Base-by-base conservation (phyloP, 176 grass and related monocot species). In the Triticum aestivum region DNA sequence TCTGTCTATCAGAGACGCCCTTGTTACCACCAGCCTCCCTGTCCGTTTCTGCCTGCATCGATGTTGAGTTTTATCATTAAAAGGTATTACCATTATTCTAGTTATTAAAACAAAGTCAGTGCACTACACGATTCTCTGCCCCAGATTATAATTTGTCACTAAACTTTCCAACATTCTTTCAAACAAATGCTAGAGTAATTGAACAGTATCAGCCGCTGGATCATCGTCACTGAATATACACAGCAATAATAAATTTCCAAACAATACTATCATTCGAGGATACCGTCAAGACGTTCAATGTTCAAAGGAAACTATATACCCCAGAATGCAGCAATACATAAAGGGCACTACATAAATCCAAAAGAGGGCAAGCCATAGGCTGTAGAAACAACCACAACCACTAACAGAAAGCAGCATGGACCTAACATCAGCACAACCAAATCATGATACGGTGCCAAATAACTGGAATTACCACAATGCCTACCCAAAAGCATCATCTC, bases 1-100 rank as follows among this genome's bases (percentile, higher is more conserved):
- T 99, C 82, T 99, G 94, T 65, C 89, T 96, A 85, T 99, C 94
- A 33, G 97, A 99, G 33, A 99, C 90, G 17, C 94, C 94, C 83
- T 94, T 99, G 72, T 94, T 99, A 62, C 88, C 90, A 81, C 97
- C 97, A 0, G 97, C 97, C 84, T 99, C 97, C 73, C 87, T 81
- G 39, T 99, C 93, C 11, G 97, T 99, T 88, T 99, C 97, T 80
- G 85, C 85, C 97, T 99, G 89, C 87, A 91, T 82, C 79, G 47
- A 79, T 83, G 41, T 8, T 29, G 51, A 56, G 17, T 18, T 18
- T 5, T 42, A 23, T 69, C 11, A 52, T 52, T 81, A 29, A 80
- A 58, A 83, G 13, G 71, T 66, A 59, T 15, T 49, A 75, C 6
- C 5, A 5, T 5, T 30, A 47, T 37, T 79, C 41, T 65, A 73